These are phyloP conservation scores for Trametes maxima DNA, from an alignment of 768 basidiomycete genomes.

Conservation along the genomic window DNA sequence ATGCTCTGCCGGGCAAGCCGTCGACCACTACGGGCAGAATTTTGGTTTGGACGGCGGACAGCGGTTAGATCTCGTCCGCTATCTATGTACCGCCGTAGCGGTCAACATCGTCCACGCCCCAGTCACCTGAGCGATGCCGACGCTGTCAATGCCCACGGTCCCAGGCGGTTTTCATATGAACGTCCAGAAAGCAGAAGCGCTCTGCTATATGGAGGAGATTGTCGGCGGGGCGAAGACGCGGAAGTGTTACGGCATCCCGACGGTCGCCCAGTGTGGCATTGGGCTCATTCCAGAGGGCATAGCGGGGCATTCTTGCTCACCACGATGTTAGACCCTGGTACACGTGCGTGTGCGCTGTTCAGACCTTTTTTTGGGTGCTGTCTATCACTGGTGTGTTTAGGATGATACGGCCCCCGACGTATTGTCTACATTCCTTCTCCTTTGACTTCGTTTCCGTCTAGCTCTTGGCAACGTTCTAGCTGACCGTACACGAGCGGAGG, in stretches of 20 bases:
- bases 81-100: not conserved
- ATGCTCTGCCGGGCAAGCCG: not conserved
- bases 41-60: not conserved
- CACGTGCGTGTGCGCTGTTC: no score
- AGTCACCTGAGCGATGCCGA: constrained; percentile 1
- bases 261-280: not conserved
- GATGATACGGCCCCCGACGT: no score
- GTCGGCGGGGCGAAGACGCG: not conserved
- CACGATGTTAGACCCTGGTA: not conserved
- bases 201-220: constrained; percentile 1
- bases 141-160: not conserved
- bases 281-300: not conserved
- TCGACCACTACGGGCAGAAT: not conserved
- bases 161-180: not conserved
- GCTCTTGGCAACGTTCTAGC: no score
- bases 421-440: no score
- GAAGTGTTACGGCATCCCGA: constrained; percentile 14
- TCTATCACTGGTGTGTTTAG: no score
- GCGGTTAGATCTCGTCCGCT: not conserved
- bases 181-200: not conserved
- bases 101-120: not conserved
- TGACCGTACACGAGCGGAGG: not conserved
- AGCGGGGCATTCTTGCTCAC: not conserved
- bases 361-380: no score
- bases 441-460: no score